A percentile compares a stretch with the other conserved stretches of the same genome.
These are phyloP conservation scores for Megacollybia marginata DNA, from an alignment of 768 basidiomycete species.

Conservation along the genomic window DNA sequence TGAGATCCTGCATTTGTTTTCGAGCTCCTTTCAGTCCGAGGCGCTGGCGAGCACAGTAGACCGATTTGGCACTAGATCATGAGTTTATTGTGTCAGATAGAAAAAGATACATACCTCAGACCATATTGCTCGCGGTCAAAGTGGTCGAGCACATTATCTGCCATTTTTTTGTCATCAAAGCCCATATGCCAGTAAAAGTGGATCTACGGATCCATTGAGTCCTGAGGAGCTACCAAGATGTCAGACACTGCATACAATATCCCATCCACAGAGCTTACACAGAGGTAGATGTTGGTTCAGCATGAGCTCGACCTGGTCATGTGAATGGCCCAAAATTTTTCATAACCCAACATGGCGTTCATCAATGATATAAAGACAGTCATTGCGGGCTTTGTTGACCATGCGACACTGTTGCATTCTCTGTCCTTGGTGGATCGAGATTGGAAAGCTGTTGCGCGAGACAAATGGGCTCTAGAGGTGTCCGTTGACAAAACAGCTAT, in stretches of 20 bases:
- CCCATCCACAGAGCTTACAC: slow-evolving; percentile 1
- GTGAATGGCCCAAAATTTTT: no score
- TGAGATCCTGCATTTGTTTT: slow-evolving; percentile 2
- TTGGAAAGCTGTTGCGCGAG: no score
- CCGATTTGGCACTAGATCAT: slow-evolving; percentile 1
- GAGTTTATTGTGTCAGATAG: not conserved
- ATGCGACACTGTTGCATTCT: no score
- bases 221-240: not conserved
- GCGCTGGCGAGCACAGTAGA: slow-evolving; percentile 2
- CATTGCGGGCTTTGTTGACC: no score
- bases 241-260: not conserved
- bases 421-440: no score
- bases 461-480: no score
- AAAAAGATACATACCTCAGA: not conserved
- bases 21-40: slow-evolving; percentile 4
- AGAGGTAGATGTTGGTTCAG: slow-evolving; percentile 7
- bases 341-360: no score
- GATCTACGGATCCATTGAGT: slow-evolving; percentile 2
- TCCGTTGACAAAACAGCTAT: no score
- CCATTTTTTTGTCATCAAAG: slow-evolving; percentile 4
- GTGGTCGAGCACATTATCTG: slow-evolving; percentile 4
- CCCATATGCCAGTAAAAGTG: slow-evolving; percentile 6
- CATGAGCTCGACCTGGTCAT: no score
- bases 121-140: slow-evolving; percentile 3
- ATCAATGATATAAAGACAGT: no score